A percentile compares a stretch with the other conserved stretches of the same genome.
phyloP scores from a whole-genome alignment of 805 yeast species.

The Saturnispora diversa region DNA sequence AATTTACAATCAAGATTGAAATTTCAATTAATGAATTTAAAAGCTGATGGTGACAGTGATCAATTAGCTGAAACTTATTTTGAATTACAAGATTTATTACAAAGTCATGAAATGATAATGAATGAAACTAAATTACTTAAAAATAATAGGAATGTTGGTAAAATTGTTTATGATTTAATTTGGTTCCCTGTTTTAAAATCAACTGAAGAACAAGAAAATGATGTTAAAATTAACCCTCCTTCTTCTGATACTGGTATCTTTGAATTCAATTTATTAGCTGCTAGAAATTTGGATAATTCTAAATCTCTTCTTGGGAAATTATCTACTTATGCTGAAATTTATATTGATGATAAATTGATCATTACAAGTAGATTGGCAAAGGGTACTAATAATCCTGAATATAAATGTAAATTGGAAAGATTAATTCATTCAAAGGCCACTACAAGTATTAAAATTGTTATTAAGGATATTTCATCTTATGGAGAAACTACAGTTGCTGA shows the following conservation, averaged over 20 bases:
- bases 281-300: conserved; percentile 46
- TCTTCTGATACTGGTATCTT: conserved; percentile 70
- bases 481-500: conserved; percentile 45
- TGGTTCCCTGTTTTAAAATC: conserved; percentile 41
- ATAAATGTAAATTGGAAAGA: conserved; percentile 56
- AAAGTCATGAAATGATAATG: conserved; percentile 39
- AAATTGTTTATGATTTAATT: conserved; percentile 46
- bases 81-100: conserved; percentile 53
- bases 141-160: conserved; percentile 51
- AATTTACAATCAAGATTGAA: conserved; percentile 48
- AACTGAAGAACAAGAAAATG: conserved; percentile 35
- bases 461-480: conserved; percentile 52
- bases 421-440: conserved; percentile 53
- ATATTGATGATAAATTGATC: conserved; percentile 47
- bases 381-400: conserved; percentile 64
- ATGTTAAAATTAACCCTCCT: conserved; percentile 42
- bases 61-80: conserved; percentile 44
- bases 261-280: conserved; percentile 54
- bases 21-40: conserved; percentile 47
- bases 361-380: conserved; percentile 54
- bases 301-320: conserved; percentile 43
- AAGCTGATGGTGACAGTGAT: conserved; percentile 45
- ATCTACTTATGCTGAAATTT: conserved; percentile 64
- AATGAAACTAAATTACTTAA: conserved; percentile 37
- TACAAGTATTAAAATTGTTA: conserved; percentile 45